Evolutionary conservation across 1,139 yeast genomes (phyloP), one percentile per base, ranked within the genome.

Genomic region (Yamadazyma trypodendri): DNA sequence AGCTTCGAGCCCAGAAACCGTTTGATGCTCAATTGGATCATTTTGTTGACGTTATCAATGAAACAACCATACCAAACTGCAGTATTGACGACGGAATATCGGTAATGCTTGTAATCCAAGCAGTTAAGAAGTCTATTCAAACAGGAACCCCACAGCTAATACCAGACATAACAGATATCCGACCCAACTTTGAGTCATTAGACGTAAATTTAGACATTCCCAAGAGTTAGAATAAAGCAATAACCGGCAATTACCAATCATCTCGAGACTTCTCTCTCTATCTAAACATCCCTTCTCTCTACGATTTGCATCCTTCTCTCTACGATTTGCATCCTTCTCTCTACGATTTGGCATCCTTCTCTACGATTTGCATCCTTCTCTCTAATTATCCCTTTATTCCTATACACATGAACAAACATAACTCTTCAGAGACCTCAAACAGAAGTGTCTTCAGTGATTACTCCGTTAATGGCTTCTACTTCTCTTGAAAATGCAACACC

Each of bases 381-480:
- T n/a, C n/a, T n/a, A n/a, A 10, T 23, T 11, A 23, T n/a, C n/a
- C 21, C 21, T 27, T 12, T 18, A 18, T 17, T 22, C 20, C 18
- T 17, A 28, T 22, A 30, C 33, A 30, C 28, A 20, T 22, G 21
- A 18, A 18, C 8, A 18, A 18, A 18, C 21, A 5, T 35, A 30
- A n/a, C n/a, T n/a, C n/a, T n/a, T n/a, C n/a, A n/a, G n/a, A n/a
- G n/a, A n/a, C n/a, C n/a, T n/a, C 31, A 28, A 23, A 28, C 36
- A 18, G 31, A 2, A 28, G 42, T 37, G 28, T 45, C 48, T 31
- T 47, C 43, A 20, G 41, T 41, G 24, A 47, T 39, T 29, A 70
- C 74, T 30, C 75, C 76, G 44, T 54, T 73, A 20, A 74, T 77
- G 38, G 63, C 73, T 43, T 79, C 80, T 44, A 76, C 72, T 34